Base-by-base conservation (phyloP, 208 protist species). In the Trypanosoma cruzi region DNA sequence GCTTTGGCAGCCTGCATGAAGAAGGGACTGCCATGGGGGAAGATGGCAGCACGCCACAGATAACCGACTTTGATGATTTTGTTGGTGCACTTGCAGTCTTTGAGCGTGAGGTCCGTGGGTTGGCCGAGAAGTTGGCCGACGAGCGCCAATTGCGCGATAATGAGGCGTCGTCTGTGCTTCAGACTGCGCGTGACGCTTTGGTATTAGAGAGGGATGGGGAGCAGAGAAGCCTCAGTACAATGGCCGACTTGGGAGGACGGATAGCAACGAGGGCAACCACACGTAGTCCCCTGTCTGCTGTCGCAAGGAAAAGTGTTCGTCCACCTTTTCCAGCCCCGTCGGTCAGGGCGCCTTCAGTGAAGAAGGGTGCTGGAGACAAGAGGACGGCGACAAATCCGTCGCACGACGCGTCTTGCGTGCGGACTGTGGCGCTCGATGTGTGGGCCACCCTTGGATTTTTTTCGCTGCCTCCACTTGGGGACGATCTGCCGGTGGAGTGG, bases 371-470 rank as follows among this genome's bases (percentile, higher is more conserved):
- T 4, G 16, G 4, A 20, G 44, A 49, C 44, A 49, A 49, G 4
- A 49, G 20, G 16, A 22, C 5, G 44, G 16, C 11, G 44, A 49
- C 11, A 22, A 49, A n/a, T 49, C 31, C 74, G 4, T 20, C 48
- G 0, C 49, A 71, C 7, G 77, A 77, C 14, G 54, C 48, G 20
- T 37, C 48, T 10, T 84, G 84, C 31, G 69, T 89, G 16, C 54
- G 58, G 6, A 77, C 68, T 14, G 55, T 91, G 48, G 77, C 81
- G 24, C 59, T 73, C 7, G 46, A 72, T 29, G 70, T 88, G 24
- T 91, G 85, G 85, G 82, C 68, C 0, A 48, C 65, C 4, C 75
- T 91, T 31, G 85, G 85, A 2, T 80, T 91, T 68, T 81, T 88
- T 32, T 67, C 60, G 32, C 60, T 71, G 11, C 74, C 74, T 1